Base-by-base conservation (phyloP, 441 rosid species). In the Kokia cookei region DNA sequence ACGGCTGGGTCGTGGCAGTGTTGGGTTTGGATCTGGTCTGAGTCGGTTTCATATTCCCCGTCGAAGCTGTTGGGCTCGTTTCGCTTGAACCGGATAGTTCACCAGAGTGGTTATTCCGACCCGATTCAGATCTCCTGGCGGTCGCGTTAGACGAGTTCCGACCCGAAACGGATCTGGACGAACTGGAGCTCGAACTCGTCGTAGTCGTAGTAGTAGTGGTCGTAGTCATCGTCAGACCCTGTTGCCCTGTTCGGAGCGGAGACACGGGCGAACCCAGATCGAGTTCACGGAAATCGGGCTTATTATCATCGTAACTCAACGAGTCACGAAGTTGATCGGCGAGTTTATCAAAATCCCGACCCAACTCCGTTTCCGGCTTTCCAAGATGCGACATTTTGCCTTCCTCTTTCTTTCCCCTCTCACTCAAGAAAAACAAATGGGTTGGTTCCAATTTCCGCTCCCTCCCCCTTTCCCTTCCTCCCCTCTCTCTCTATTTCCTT, bases 241-340 rank as follows among this genome's bases (percentile, higher is more conserved):
- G 72, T 65, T 85, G 81, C 55, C 88, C 86, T 55, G 86, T 78
- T 27, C 91, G 85, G 58, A 91, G 93, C 32, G 97, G 97, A 53
- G 98, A 95, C 76, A 90, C 96, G 9, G 99, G 99, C 5, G 98
- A 95, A 57, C 96, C 95, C 58, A 95, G 93, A 95, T 95, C 89
- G 78, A 95, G 85, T 70, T 95, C 96, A n/a, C 96, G 93, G 77
- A 89, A 95, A 81, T 95, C 98, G 10, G 97, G 99, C 85, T 96
- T 93, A 85, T 93, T 92, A 22, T 84, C 78, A 43, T 90, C 97
- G 50, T 87, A 84, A 82, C 73, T 79, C 12, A 85, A 73, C 2
- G 96, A 88, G 75, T 91, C 89, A 65, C 85, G 81, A 43, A 85
- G 81, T 35, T 84, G 85, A 76, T 84, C 81, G 58, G 88, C 55